A percentile compares a stretch with the other conserved stretches of the same genome.
These are phyloP conservation scores for Holtermannia corniformis DNA, from an alignment of 768 basidiomycete species.

Conservation along the genomic window DNA sequence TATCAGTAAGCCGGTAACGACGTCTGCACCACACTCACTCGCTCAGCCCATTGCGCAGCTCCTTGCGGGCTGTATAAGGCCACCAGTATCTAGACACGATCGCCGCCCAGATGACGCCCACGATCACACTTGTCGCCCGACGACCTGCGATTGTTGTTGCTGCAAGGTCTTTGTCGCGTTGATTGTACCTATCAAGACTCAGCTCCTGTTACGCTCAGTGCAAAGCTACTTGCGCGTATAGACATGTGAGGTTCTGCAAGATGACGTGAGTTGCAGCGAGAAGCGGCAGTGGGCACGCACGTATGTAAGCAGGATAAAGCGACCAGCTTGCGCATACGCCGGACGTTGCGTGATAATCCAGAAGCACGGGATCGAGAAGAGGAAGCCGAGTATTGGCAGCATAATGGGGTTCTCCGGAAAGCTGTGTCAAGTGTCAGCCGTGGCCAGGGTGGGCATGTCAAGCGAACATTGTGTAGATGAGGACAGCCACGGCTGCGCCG, in stretches of 20 bases:
- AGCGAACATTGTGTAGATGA: slow-evolving; percentile 51
- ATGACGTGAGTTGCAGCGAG: slow-evolving; percentile 26
- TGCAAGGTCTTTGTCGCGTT: slow-evolving; percentile 55
- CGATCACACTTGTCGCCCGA: slow-evolving; percentile 68
- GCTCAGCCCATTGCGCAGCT: slow-evolving; percentile 71
- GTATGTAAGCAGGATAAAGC: slow-evolving; percentile 32
- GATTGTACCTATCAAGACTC: slow-evolving; percentile 58
- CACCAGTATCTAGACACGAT: slow-evolving; percentile 86
- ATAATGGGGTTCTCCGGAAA: slow-evolving; percentile 67
- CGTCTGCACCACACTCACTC: slow-evolving; percentile 52
- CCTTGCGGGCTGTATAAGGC: slow-evolving; percentile 86
- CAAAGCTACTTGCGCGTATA: slow-evolving; percentile 41
- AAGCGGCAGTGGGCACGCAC: slow-evolving; percentile 44
- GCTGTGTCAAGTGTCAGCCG: slow-evolving; percentile 12
- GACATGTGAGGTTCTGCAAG: slow-evolving; percentile 70
- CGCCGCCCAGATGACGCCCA: slow-evolving; percentile 81
- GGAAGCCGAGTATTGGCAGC: slow-evolving; percentile 71
- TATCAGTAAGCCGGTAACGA: background rate
- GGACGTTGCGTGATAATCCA: slow-evolving; percentile 59
- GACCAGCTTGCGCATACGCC: slow-evolving; percentile 25
- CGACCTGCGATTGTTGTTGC: slow-evolving; percentile 63
- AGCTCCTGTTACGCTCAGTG: background rate
- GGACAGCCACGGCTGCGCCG: slow-evolving; percentile 68
- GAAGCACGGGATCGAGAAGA: slow-evolving; percentile 77
- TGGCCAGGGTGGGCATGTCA: background rate